Evolutionary conservation across 2,329 filamentous ascomycete species (phyloP).

Genomic region (Xenoacremonium recifei): DNA sequence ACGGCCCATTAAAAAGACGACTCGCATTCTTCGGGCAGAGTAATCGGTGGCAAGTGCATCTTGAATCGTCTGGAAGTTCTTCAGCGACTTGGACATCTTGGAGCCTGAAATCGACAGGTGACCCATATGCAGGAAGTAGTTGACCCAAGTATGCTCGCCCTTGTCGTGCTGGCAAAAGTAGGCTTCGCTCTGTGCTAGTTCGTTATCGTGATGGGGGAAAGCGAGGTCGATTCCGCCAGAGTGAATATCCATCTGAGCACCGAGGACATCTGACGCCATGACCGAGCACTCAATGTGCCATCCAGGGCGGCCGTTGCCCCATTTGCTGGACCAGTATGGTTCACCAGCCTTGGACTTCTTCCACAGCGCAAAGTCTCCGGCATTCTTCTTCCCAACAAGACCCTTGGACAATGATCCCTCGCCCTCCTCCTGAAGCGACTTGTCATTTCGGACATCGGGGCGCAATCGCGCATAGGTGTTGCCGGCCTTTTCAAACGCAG

Average conservation of each 20-base stretch:
- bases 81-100: conserved; percentile 95
- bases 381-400: conserved; percentile 65
- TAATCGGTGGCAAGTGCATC: conserved; percentile 71
- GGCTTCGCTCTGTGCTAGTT: conserved; percentile 87
- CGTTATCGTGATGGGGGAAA: conserved; percentile 92
- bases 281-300: conserved; percentile 98
- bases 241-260: conserved; percentile 85
- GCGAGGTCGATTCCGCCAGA: conserved; percentile 88
- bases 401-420: conserved; percentile 75
- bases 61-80: conserved; percentile 93
- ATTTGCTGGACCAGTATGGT: conserved; percentile 83
- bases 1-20: conserved; percentile 81
- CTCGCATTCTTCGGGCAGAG: conserved; percentile 75
- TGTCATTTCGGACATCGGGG: conserved; percentile 82
- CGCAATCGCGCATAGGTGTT: conserved; percentile 84
- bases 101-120: conserved; percentile 81
- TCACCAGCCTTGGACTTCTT: conserved; percentile 91
- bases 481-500: conserved; percentile 77
- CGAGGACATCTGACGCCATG: conserved; percentile 89
- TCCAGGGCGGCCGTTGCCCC: conserved; percentile 84
- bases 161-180: conserved; percentile 62
- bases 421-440: conserved; percentile 80
- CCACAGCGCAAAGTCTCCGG: conserved; percentile 90
- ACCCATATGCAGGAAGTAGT: conserved; percentile 95
- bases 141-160: conserved; percentile 75